Conservation (phyloP, 2,329 filamentous ascomycete genomes). For the Epichloe sp. region DNA sequence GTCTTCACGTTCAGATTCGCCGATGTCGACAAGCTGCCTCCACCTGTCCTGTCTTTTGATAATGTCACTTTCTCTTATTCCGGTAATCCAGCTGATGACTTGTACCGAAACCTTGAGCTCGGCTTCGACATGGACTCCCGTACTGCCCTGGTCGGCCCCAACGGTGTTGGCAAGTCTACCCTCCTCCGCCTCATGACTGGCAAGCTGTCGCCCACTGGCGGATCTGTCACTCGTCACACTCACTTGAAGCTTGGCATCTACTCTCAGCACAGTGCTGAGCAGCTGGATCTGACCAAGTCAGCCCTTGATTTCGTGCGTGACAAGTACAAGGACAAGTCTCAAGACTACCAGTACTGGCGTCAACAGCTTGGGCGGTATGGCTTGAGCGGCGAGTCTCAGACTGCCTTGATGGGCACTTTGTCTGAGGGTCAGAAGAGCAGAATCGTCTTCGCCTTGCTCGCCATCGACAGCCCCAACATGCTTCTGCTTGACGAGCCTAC, state of each 20-base stretch:
- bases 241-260: conserved; percentile 98
- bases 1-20: conserved; percentile 98
- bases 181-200: conserved; percentile 93
- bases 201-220: conserved; percentile 74
- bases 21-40: conserved; percentile 97
- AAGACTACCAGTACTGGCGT: conserved; percentile 99
- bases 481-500: conserved; percentile 94
- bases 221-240: conserved; percentile 79
- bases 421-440: conserved; percentile 96
- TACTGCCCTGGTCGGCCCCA: conserved; percentile 91
- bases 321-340: conserved; percentile 77
- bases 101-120: conserved; percentile 93
- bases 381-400: conserved; percentile 85
- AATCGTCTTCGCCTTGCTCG: conserved; percentile 93
- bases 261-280: conserved; percentile 96
- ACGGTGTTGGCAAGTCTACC: conserved; percentile 98
- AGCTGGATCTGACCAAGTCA: conserved; percentile 96
- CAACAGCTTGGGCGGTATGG: conserved; percentile 95
- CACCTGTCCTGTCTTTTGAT: conserved; percentile 91
- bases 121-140: conserved; percentile 99
- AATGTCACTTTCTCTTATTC: conserved; percentile 98
- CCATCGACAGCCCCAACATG: conserved; percentile 97
- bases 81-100: conserved; percentile 73
- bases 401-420: conserved; percentile 91
- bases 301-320: conserved; percentile 95